Percentiles rank a stretch among this genome's conserved stretches.
Evolutionary conservation across 1,139 yeast genomes (phyloP).

Genomic region (Diutina pseudorugosa): DNA sequence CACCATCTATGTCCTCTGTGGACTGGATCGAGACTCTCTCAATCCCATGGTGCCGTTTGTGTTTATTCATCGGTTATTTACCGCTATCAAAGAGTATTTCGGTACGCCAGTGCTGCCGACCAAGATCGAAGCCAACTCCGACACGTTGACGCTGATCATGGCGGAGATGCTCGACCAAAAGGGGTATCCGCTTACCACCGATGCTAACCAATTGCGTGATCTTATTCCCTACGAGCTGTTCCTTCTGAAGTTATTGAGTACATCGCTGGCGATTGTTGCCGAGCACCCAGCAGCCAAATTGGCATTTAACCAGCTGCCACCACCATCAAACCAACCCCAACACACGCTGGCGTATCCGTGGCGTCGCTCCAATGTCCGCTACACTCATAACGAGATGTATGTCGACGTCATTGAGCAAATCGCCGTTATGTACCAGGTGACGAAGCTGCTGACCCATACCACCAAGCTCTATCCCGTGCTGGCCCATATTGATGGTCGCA

Average conservation of each 20-base stretch:
- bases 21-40: conserved; percentile 8
- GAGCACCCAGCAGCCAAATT: neutral
- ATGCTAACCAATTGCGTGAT: conserved; percentile 58
- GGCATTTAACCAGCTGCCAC: neutral
- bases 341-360: conserved; percentile 41
- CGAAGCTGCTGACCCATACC: conserved; percentile 1
- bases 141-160: conserved; percentile 43
- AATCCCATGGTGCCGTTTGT: conserved; percentile 45
- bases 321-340: neutral
- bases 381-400: conserved; percentile 69
- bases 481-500: conserved; percentile 54
- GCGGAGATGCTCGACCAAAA: conserved; percentile 61
- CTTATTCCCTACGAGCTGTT: conserved; percentile 50
- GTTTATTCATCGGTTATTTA: conserved; percentile 40
- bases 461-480: conserved; percentile 28
- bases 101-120: conserved; percentile 43
- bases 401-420: conserved; percentile 63
- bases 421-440: conserved; percentile 29
- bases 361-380: conserved; percentile 55
- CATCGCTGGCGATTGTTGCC: neutral
- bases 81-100: conserved; percentile 45
- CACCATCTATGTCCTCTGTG: conserved; percentile 18
- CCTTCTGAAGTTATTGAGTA: conserved; percentile 18
- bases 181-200: conserved; percentile 64
- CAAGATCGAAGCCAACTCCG: conserved; percentile 54